These are phyloP conservation scores for Pterocarpus santalinus DNA, from an alignment of 306 rosid species.

Conservation along the genomic window DNA sequence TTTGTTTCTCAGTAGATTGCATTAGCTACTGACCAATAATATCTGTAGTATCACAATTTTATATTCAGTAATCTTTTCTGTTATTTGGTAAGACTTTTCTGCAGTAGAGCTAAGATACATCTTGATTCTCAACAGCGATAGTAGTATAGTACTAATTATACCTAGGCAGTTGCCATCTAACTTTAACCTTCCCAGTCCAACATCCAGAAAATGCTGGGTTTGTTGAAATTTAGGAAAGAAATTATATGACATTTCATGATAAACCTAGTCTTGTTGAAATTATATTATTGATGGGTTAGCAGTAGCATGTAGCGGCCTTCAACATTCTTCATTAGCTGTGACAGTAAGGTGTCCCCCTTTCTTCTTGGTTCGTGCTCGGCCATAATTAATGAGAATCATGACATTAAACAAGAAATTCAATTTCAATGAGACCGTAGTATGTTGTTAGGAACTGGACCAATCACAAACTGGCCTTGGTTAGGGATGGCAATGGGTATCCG, in stretches of 20 bases:
- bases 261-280: neutral
- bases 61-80: neutral
- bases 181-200: neutral
- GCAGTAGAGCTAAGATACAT: neutral
- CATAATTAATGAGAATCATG: conserved; percentile 18
- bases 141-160: neutral
- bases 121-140: conserved; percentile 4
- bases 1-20: conserved; percentile 27
- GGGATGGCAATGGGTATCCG: too few relatives aligned
- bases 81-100: neutral
- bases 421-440: neutral
- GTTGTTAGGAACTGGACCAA: conserved; percentile 2
- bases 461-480: too few relatives aligned
- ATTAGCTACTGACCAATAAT: conserved; percentile 4
- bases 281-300: conserved; percentile 10
- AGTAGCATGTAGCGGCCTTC: neutral
- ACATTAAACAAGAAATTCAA: conserved; percentile 10
- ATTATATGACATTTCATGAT: neutral
- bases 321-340: neutral
- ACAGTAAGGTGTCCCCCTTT: conserved; percentile 11
- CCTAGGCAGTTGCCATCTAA: neutral
- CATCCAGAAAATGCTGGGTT: neutral
- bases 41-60: neutral
- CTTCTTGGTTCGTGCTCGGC: neutral
- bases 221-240: conserved; percentile 4